These are phyloP conservation scores for Trichosporon sp. DNA, from an alignment of 1,284 basidiomycete genomes.

Conservation along the genomic window DNA sequence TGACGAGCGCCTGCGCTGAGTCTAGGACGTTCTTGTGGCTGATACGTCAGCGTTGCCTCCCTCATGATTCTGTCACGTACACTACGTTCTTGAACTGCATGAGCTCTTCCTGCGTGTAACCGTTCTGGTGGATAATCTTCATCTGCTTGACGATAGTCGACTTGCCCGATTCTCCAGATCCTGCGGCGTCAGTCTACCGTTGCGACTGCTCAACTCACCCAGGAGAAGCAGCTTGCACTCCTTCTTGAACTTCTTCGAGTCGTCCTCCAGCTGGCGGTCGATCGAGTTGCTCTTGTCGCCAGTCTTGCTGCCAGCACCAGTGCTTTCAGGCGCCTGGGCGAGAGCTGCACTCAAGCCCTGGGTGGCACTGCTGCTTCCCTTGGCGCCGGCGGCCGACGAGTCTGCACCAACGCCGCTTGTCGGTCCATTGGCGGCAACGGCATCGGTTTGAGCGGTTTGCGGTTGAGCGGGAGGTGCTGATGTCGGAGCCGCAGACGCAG, in stretches of 20 bases:
- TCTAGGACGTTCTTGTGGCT: conserved; percentile 66
- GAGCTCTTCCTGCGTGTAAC: conserved; percentile 77
- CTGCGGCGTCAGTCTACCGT: conserved; percentile 39
- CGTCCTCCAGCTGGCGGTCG: conserved; percentile 55
- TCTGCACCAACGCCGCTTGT: conserved; percentile 28
- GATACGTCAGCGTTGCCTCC: conserved; percentile 9
- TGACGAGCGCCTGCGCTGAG: conserved; percentile 79
- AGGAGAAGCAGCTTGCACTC: conserved; percentile 93
- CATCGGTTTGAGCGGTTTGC: neutral
- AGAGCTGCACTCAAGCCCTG: conserved; percentile 38
- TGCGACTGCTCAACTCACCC: conserved; percentile 55
- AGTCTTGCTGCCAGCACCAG: conserved; percentile 12
- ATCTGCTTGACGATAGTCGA: conserved; percentile 97
- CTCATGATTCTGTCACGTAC: too few relatives aligned
- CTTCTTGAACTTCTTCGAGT: conserved; percentile 62
- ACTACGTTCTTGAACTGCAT: conserved; percentile 72
- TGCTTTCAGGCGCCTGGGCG: conserved; percentile 23
- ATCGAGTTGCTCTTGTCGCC: conserved; percentile 56
- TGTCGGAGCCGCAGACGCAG: conserved; percentile 6
- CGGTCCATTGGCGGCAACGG: conserved; percentile 3
- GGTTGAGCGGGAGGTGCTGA: conserved; percentile 17
- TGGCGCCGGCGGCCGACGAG: conserved; percentile 23
- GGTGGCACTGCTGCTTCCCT: conserved; percentile 10
- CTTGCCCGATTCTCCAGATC: conserved; percentile 85
- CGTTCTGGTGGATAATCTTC: conserved; percentile 97